Evolutionary conservation across 768 basidiomycete genomes (phyloP).

Genomic region (Lentinula boryana): DNA sequence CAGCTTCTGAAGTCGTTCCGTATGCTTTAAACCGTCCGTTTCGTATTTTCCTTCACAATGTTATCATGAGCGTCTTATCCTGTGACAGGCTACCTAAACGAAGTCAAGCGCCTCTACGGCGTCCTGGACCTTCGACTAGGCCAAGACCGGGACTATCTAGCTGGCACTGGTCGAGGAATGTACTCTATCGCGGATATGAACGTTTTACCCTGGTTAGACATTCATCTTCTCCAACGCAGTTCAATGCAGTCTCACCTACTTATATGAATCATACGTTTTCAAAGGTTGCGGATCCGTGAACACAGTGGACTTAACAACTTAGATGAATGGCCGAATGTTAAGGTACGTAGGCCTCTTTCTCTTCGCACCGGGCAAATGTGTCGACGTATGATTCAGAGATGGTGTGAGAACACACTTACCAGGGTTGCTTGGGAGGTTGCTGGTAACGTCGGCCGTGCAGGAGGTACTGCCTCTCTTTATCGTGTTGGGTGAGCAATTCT

Average conservation of each 20-base stretch:
- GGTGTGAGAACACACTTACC: constrained; percentile 12
- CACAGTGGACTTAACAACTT: constrained; percentile 50
- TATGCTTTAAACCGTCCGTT: constrained; percentile 31
- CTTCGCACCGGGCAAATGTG: background rate
- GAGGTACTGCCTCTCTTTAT: background rate
- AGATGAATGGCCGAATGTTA: constrained; percentile 58
- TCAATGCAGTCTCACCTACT: background rate
- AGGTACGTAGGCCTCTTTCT: constrained; percentile 26
- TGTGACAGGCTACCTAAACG: constrained; percentile 40
- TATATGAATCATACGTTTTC: background rate
- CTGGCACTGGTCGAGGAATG: constrained; percentile 62
- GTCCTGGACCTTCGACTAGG: constrained; percentile 72
- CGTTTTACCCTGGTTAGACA: constrained; percentile 50
- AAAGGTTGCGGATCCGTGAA: constrained; percentile 48
- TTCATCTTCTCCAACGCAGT: background rate
- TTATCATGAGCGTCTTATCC: constrained; percentile 35
- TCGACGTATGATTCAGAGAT: constrained; percentile 10
- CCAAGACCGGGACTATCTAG: constrained; percentile 69
- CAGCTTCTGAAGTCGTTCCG: constrained; percentile 60
- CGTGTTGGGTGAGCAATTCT: background rate
- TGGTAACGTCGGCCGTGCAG: background rate
- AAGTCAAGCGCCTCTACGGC: constrained; percentile 75
- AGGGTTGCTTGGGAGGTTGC: constrained; percentile 5
- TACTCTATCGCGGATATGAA: constrained; percentile 73
- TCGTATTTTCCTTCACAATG: constrained; percentile 11